Percentiles rank a stretch among this genome's conserved stretches.
Evolutionary conservation across 805 yeast species (phyloP).

Genomic region (Hanseniaspora mollemarum): DNA sequence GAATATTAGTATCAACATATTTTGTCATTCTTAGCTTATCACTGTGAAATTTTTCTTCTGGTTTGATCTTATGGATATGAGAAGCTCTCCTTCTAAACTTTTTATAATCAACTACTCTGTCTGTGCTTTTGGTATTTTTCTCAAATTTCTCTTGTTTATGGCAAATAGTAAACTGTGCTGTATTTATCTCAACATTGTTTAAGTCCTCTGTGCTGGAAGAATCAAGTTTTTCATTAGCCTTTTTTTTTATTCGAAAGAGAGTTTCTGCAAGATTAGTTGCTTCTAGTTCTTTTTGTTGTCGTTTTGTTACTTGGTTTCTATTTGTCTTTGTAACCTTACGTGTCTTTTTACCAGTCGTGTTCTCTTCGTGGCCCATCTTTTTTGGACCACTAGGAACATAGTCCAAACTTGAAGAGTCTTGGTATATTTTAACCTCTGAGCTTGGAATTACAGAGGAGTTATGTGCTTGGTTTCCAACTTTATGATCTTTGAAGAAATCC

Average conservation of each 20-base stretch:
- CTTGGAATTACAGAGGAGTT: too few relatives aligned
- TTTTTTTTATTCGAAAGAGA: neutral
- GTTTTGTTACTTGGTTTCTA: neutral
- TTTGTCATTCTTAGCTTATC: neutral
- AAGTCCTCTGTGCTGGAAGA: too few relatives aligned
- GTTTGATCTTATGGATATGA: neutral
- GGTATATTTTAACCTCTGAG: too few relatives aligned
- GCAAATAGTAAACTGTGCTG: neutral
- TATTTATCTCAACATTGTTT: neutral
- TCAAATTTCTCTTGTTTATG: neutral
- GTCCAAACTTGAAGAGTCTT: too few relatives aligned
- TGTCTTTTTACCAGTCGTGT: neutral
- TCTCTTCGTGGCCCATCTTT: neutral
- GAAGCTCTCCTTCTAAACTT: neutral
- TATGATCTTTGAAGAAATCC: too few relatives aligned
- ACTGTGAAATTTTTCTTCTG: neutral
- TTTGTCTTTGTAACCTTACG: too few relatives aligned
- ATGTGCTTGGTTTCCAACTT: too few relatives aligned
- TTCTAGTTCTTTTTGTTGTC: neutral
- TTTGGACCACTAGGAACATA: too few relatives aligned
- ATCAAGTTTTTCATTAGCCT: neutral
- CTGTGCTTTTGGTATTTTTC: neutral
- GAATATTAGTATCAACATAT: constrained; percentile 5
- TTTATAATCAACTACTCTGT: neutral
- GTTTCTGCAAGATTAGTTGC: neutral